phyloP scores from a whole-genome alignment of 1,284 basidiomycete genomes.

The Apiotrichum sp. region DNA sequence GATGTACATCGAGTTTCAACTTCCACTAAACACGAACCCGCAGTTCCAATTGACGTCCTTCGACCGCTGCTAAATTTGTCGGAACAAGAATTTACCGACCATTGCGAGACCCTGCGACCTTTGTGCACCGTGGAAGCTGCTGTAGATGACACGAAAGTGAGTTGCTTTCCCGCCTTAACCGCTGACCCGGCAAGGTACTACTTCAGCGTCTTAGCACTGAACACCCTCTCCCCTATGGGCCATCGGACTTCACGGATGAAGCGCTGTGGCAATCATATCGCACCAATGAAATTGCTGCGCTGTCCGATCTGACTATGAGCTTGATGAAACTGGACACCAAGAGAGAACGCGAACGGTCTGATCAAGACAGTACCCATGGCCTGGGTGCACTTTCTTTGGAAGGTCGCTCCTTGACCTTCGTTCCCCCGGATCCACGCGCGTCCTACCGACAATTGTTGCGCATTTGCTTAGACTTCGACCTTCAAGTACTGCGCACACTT shows the following conservation, averaged over 20 bases:
- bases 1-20: neutral
- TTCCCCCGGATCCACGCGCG: slow-evolving; percentile 79
- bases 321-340: slow-evolving; percentile 17
- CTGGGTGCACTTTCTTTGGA: slow-evolving; percentile 24
- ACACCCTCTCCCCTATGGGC: slow-evolving; percentile 71
- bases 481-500: slow-evolving; percentile 83
- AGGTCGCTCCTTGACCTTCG: slow-evolving; percentile 54
- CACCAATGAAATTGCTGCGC: slow-evolving; percentile 69
- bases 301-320: slow-evolving; percentile 51
- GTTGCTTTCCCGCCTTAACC: slow-evolving; percentile 8
- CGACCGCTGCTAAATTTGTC: slow-evolving; percentile 30
- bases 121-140: slow-evolving; percentile 58
- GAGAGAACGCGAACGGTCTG: slow-evolving; percentile 5
- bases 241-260: slow-evolving; percentile 76
- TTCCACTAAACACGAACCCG: neutral
- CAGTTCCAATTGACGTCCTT: slow-evolving; percentile 29
- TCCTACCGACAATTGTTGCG: slow-evolving; percentile 80
- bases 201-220: slow-evolving; percentile 86
- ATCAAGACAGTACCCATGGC: slow-evolving; percentile 56
- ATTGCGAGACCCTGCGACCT: slow-evolving; percentile 14
- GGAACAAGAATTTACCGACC: slow-evolving; percentile 10
- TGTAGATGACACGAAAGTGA: slow-evolving; percentile 72
- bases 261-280: slow-evolving; percentile 80
- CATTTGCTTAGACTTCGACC: slow-evolving; percentile 74
- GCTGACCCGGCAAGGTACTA: slow-evolving; percentile 58